Evolutionary conservation across 164 flowering plant genomes (phyloP).

Genomic region (Kingdonia uniflora): DNA sequence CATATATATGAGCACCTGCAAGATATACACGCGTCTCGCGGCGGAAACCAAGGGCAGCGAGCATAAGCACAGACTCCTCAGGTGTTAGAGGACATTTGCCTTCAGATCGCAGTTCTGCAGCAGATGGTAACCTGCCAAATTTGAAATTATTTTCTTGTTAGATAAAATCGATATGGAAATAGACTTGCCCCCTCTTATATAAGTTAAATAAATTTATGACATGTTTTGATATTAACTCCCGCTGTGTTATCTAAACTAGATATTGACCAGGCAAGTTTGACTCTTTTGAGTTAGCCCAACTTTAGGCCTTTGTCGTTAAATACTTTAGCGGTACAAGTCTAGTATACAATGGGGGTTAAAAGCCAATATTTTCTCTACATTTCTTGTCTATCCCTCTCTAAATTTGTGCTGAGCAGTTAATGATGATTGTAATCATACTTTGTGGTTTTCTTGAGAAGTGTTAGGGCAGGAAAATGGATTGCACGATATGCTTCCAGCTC

Average conservation of each 20-base stretch:
- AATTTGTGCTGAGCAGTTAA: neutral
- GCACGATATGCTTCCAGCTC: slow-evolving; percentile 86
- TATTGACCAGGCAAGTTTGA: no score
- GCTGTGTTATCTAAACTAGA: no score
- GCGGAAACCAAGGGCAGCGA: slow-evolving; percentile 88
- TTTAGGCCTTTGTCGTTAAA: no score
- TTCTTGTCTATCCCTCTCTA: neutral
- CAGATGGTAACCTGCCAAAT: slow-evolving; percentile 71
- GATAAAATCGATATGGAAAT: no score
- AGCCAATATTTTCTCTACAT: no score
- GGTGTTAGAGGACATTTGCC: slow-evolving; percentile 95
- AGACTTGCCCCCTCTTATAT: no score
- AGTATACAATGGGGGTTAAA: no score
- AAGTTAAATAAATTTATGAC: no score
- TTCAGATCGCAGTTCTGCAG: slow-evolving; percentile 61
- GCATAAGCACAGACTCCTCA: slow-evolving; percentile 93
- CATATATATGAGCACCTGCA: slow-evolving; percentile 95
- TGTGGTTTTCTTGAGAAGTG: slow-evolving; percentile 38
- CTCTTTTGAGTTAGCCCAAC: no score
- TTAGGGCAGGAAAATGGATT: slow-evolving; percentile 81
- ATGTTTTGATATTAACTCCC: no score
- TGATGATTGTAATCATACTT: slow-evolving; percentile 32
- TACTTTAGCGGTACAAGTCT: no score
- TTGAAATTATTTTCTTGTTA: slow-evolving; percentile 1
- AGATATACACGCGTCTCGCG: slow-evolving; percentile 68